These are phyloP conservation scores for Populus tremula DNA, from an alignment of 345 rosid genomes.

Conservation along the genomic window DNA sequence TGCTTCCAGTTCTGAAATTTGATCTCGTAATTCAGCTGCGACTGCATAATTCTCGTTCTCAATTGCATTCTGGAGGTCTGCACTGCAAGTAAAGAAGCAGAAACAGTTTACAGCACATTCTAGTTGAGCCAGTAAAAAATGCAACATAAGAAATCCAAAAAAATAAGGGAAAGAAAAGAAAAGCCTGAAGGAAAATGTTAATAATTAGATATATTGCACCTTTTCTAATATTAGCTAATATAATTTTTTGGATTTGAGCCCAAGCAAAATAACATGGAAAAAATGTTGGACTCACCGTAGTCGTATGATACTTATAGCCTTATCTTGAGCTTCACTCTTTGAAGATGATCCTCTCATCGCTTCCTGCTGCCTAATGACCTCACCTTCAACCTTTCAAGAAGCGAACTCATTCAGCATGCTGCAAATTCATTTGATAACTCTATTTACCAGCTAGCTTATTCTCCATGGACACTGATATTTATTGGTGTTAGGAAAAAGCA, in stretches of 20 bases:
- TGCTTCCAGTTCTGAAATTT: conserved; percentile 73
- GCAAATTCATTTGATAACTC: conserved; percentile 4
- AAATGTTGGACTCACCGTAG: conserved; percentile 50
- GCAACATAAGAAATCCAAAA: neutral
- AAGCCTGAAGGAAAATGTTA: neutral
- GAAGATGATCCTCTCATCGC: conserved; percentile 75
- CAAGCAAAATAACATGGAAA: neutral
- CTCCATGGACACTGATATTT: conserved; percentile 4
- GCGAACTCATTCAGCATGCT: conserved; percentile 16
- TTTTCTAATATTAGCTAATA: neutral
- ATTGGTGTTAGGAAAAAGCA: neutral
- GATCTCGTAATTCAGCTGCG: conserved; percentile 75
- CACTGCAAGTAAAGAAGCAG: conserved; percentile 44
- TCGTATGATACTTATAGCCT: conserved; percentile 65
- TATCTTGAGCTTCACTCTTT: conserved; percentile 95
- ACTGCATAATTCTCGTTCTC: conserved; percentile 69
- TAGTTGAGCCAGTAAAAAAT: neutral
- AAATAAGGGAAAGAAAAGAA: conserved; percentile 1
- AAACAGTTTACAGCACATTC: conserved; percentile 3
- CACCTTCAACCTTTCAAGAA: conserved; percentile 75
- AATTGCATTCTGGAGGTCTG: conserved; percentile 80
- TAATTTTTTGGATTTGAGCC: neutral
- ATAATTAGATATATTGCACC: neutral
- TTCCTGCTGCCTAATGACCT: conserved; percentile 61
- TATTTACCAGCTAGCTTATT: conserved; percentile 7